Evolutionary conservation across 768 basidiomycete species (phyloP).

Genomic region (Kwoniella sp.): DNA sequence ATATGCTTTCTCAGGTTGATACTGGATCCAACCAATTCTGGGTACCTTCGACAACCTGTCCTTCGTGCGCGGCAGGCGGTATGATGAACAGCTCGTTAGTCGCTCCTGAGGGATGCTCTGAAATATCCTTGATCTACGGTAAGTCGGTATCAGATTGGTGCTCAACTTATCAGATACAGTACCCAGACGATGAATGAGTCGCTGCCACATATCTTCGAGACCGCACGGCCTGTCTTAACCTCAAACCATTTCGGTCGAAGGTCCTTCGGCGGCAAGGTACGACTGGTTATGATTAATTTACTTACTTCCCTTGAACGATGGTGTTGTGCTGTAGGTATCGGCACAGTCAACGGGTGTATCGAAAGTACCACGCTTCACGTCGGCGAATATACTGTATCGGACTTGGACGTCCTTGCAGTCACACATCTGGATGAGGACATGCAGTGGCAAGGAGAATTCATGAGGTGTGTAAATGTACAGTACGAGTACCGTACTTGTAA

Average conservation of each 20-base stretch:
- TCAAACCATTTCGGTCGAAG: too few relatives aligned
- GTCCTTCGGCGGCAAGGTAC: too few relatives aligned
- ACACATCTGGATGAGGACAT: slow-evolving; percentile 5
- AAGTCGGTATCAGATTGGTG: too few relatives aligned
- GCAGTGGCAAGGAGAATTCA: neutral
- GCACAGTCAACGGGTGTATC: neutral
- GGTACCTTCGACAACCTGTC: neutral
- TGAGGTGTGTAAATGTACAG: slow-evolving; percentile 6
- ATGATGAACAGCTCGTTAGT: neutral
- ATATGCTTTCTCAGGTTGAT: neutral
- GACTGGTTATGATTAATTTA: too few relatives aligned
- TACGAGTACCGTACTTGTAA: too few relatives aligned
- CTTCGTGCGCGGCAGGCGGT: neutral
- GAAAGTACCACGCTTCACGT: neutral
- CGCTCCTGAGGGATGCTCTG: neutral
- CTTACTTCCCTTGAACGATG: too few relatives aligned
- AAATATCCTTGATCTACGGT: neutral
- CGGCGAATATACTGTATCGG: neutral
- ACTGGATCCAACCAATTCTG: neutral
- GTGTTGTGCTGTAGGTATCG: neutral
- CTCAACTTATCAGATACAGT: too few relatives aligned
- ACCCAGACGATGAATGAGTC: too few relatives aligned
- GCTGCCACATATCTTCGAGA: too few relatives aligned
- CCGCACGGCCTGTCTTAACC: too few relatives aligned
- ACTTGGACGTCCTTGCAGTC: slow-evolving; percentile 4